These are phyloP conservation scores for Leccinum longicurvipes DNA, from an alignment of 768 basidiomycete genomes.

Conservation along the genomic window DNA sequence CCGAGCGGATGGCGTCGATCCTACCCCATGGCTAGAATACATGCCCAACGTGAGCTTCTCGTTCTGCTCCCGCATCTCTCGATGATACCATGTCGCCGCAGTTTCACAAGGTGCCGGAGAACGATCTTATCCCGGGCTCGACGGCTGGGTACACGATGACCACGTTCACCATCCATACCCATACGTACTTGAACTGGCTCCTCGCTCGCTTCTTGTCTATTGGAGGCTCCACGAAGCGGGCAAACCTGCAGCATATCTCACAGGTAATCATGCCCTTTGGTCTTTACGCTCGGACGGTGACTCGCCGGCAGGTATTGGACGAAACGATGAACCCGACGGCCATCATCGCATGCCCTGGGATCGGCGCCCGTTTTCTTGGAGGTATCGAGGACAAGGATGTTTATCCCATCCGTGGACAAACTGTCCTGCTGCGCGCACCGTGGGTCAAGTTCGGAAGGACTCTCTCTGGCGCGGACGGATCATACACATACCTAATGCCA, in stretches of 20 bases:
- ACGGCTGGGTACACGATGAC: slow-evolving; percentile 55
- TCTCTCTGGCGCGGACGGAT: slow-evolving; percentile 29
- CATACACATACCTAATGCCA: slow-evolving; percentile 37
- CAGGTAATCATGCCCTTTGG: slow-evolving; percentile 38
- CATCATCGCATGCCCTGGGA: slow-evolving; percentile 66
- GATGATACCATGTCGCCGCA: slow-evolving; percentile 3
- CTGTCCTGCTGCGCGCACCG: slow-evolving; percentile 43
- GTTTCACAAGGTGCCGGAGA: slow-evolving; percentile 37
- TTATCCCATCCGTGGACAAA: slow-evolving; percentile 47
- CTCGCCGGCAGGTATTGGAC: slow-evolving; percentile 13
- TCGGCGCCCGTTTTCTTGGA: slow-evolving; percentile 53
- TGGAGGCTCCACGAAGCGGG: slow-evolving; percentile 63
- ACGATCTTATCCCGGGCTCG: slow-evolving; percentile 41
- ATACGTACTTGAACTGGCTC: slow-evolving; percentile 63
- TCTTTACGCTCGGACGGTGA: neutral
- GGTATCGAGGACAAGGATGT: slow-evolving; percentile 49
- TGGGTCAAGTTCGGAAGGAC: slow-evolving; percentile 43
- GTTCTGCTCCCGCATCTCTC: neutral
- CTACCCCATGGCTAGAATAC: slow-evolving; percentile 37
- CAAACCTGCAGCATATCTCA: slow-evolving; percentile 61
- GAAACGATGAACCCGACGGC: slow-evolving; percentile 31
- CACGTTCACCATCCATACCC: slow-evolving; percentile 66
- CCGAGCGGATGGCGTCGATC: slow-evolving; percentile 38
- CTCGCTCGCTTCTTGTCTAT: slow-evolving; percentile 50
- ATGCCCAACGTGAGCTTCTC: slow-evolving; percentile 49